A percentile compares a stretch with the other conserved stretches of the same genome.
These are phyloP conservation scores for Rhazya stricta DNA, from an alignment of 257 asterid species.

Conservation along the genomic window DNA sequence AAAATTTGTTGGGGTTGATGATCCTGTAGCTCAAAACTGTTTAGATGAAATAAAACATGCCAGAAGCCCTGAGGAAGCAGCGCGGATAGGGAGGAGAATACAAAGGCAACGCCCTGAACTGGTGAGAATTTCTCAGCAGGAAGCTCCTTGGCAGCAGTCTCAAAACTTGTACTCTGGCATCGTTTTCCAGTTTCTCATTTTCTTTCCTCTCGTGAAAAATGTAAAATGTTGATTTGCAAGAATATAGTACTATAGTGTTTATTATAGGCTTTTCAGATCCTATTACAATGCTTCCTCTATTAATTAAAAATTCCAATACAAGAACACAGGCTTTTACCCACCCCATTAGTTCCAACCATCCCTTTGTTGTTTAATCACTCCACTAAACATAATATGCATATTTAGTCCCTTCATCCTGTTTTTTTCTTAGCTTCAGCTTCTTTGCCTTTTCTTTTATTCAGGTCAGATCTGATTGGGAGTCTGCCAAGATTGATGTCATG, in stretches of 20 bases:
- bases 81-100: constrained; percentile 80
- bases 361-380: background rate
- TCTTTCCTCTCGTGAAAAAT: background rate
- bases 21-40: constrained; percentile 50
- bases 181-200: background rate
- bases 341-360: background rate
- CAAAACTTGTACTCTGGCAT: background rate
- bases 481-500: constrained; percentile 66
- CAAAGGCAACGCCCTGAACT: constrained; percentile 70
- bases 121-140: constrained; percentile 33
- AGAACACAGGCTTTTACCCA: background rate
- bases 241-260: background rate
- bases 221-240: background rate
- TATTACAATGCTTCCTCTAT: background rate
- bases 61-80: constrained; percentile 98
- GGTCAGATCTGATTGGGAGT: constrained; percentile 88
- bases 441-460: constrained; percentile 20
- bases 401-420: background rate
- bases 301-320: background rate
- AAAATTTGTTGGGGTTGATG: constrained; percentile 65
- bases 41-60: constrained; percentile 62
- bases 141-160: background rate
- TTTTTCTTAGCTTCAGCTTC: background rate
- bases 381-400: background rate
- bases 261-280: background rate